phyloP scores from a whole-genome alignment of 345 rosid species.

The Lepidium aucheri region DNA sequence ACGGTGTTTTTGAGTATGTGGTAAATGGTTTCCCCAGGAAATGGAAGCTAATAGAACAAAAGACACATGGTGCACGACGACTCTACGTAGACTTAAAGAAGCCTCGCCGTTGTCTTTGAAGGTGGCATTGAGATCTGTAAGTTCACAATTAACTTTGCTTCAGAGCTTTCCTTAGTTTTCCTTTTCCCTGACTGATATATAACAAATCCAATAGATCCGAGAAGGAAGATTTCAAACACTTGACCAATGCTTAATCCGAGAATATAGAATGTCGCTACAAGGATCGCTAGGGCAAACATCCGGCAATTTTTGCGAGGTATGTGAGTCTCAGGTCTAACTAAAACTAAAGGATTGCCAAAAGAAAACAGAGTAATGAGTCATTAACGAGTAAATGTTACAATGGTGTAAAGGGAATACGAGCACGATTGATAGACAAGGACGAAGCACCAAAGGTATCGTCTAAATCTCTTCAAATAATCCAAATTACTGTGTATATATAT shows the following conservation, averaged over 20 bases:
- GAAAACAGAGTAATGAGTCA: neutral
- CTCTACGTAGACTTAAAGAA: conserved; percentile 62
- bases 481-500: neutral
- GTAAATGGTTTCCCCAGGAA: conserved; percentile 38
- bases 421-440: conserved; percentile 77
- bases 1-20: conserved; percentile 1
- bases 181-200: neutral
- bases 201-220: conserved; percentile 43
- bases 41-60: conserved; percentile 44
- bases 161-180: neutral
- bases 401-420: conserved; percentile 65
- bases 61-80: conserved; percentile 58
- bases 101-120: conserved; percentile 87
- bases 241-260: conserved; percentile 76
- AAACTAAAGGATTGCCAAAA: neutral
- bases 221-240: conserved; percentile 77
- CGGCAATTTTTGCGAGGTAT: conserved; percentile 70
- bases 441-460: conserved; percentile 57
- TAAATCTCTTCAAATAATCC: neutral
- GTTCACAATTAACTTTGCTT: conserved; percentile 23
- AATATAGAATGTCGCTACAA: conserved; percentile 77
- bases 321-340: neutral
- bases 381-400: neutral
- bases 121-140: conserved; percentile 84
- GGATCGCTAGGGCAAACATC: conserved; percentile 49